Base-by-base conservation (phyloP, 148 eudicot genomes). In the Hydrangea macrophylla region DNA sequence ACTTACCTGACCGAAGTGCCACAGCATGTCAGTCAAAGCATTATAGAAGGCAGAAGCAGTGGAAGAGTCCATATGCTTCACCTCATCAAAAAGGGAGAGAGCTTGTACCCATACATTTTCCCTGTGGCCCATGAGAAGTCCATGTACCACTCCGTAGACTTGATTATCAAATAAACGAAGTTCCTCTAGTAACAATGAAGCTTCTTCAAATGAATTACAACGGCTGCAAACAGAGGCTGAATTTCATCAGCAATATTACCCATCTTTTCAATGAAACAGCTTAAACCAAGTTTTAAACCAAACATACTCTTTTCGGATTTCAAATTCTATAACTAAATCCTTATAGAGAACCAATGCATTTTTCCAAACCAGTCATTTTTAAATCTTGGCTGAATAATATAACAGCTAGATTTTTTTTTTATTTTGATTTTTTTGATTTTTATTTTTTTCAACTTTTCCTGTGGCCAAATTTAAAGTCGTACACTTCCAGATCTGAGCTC, bases 41-140 rank as follows among this genome's bases (percentile, higher is more conserved):
- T 94, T 94, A 73, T 94, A 94, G 69, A 94, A 94, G 51, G 98
- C 98, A 51, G 98, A 88, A 25, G 97, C 92, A 25, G 98, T 94
- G 56, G 98, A 81, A 70, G 92, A 78, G 71, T 94, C 97, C 92
- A 94, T 82, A 69, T 83, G 88, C 73, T 82, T 86, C 73, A 90
- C 97, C 73, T 90, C 89, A 66, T 94, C 96, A 70, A 94, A 94
- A 71, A 94, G 88, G 53, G 90, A 85, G 22, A 84, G 73, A 36
- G 98, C 98, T 74, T 88, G 92, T 12, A 74, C 59, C 98, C 98
- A 94, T 15, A 84, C 80, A 18, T 69, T 70, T 64, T 90, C 89
- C 42, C 84, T 80, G n/a, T 79, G 81, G 50, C 97, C 98, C 83
- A 88, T 82, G 45, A 94, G 90, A 42, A 94, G 89, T 53, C 98